Percentiles rank a stretch among this genome's conserved stretches.
Conservation (phyloP, 2,329 filamentous ascomycete genomes). For the Knufia fluminis region DNA sequence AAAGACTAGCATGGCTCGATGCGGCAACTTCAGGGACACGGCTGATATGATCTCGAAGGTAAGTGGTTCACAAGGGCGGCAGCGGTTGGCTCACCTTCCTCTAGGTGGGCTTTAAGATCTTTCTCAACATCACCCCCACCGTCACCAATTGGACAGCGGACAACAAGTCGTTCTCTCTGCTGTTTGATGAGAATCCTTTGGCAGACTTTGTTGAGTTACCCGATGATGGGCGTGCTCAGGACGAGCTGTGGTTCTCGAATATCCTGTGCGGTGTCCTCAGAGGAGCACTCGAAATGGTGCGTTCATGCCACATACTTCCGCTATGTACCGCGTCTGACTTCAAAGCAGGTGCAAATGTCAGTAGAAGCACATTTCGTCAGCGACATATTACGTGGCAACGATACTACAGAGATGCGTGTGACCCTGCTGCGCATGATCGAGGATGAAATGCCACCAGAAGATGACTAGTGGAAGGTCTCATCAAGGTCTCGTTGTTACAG, state of each 20-base stretch:
- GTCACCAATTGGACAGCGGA: constrained; percentile 95
- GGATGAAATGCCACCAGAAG: constrained; percentile 92
- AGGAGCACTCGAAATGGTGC: constrained; percentile 89
- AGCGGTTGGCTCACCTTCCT: neutral
- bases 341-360: constrained; percentile 74
- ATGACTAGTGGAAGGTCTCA: constrained; percentile 51
- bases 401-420: constrained; percentile 94
- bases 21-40: constrained; percentile 87
- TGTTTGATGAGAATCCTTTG: constrained; percentile 94
- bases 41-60: constrained; percentile 95
- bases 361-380: constrained; percentile 95
- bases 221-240: constrained; percentile 88
- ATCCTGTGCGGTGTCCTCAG: constrained; percentile 88
- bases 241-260: constrained; percentile 97
- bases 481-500: neutral
- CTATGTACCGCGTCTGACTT: constrained; percentile 6
- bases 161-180: constrained; percentile 88
- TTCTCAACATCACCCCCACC: constrained; percentile 88
- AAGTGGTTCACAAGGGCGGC: constrained; percentile 15
- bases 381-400: constrained; percentile 83
- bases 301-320: constrained; percentile 16
- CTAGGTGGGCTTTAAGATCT: constrained; percentile 97
- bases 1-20: constrained; percentile 83
- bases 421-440: constrained; percentile 89
- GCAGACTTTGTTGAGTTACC: constrained; percentile 96